Evolutionary conservation across 2,329 filamentous ascomycete species (phyloP).

Genomic region (Phyllosticta citrichinensis): DNA sequence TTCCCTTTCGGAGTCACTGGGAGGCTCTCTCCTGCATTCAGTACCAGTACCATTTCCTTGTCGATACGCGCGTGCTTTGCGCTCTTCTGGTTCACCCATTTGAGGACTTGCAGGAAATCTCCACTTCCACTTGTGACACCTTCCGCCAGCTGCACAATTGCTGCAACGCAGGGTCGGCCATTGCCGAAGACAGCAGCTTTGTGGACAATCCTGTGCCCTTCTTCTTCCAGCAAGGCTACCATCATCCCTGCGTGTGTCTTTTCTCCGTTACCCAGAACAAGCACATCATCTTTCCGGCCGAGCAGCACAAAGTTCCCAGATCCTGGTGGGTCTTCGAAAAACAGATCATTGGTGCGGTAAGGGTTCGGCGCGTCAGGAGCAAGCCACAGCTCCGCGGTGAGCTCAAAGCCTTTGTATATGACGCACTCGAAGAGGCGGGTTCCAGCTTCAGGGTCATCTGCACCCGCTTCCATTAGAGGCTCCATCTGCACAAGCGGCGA

Average conservation of each 20-base stretch:
- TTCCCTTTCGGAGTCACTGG: constrained; percentile 25
- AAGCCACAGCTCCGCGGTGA: constrained; percentile 24
- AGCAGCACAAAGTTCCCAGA: constrained; percentile 21
- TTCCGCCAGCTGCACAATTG: constrained; percentile 18
- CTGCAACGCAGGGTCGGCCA: constrained; percentile 16
- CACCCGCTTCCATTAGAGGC: constrained; percentile 2
- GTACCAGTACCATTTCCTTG: constrained; percentile 18
- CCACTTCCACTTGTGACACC: not conserved
- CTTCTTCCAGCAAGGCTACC: constrained; percentile 19
- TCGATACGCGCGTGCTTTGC: constrained; percentile 16
- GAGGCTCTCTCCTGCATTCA: constrained; percentile 16
- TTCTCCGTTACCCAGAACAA: constrained; percentile 24
- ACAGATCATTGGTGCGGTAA: constrained; percentile 23
- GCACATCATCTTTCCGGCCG: constrained; percentile 24
- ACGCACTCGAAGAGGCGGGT: constrained; percentile 22
- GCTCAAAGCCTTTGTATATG: constrained; percentile 21
- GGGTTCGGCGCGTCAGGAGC: constrained; percentile 15
- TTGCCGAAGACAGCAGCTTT: constrained; percentile 10
- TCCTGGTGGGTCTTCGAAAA: constrained; percentile 21
- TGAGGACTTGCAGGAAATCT: not conserved
- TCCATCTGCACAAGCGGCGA: constrained; percentile 17
- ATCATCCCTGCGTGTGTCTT: constrained; percentile 23
- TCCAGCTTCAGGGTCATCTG: constrained; percentile 10
- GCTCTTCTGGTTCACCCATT: not conserved
- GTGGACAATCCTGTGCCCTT: constrained; percentile 12